Percentiles rank a stretch among this genome's conserved stretches.
Evolutionary conservation across 2,329 filamentous ascomycete genomes (phyloP).

Genomic region (Leptographium procerum): DNA sequence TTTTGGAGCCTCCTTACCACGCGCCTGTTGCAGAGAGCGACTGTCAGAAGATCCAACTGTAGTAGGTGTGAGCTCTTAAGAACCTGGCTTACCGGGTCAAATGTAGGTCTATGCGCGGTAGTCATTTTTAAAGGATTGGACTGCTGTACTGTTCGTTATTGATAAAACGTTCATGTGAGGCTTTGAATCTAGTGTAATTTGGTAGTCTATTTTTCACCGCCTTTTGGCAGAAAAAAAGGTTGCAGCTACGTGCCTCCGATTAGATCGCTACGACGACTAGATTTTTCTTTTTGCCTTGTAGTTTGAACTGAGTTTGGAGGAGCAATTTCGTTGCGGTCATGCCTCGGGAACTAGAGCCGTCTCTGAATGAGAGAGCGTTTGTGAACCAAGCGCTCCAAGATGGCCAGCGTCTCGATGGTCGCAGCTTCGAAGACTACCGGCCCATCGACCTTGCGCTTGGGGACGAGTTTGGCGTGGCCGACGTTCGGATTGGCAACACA

Average conservation of each 20-base stretch:
- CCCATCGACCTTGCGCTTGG: constrained; percentile 70
- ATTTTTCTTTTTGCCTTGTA: neutral
- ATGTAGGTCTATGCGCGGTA: constrained; percentile 74
- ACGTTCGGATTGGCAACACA: constrained; percentile 82
- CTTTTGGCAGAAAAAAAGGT: constrained; percentile 15
- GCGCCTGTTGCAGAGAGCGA: constrained; percentile 46
- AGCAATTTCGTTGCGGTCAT: constrained; percentile 36
- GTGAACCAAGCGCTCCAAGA: constrained; percentile 72
- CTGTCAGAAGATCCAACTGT: neutral
- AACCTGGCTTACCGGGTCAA: constrained; percentile 63
- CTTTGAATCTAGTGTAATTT: neutral
- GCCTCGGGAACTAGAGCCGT: constrained; percentile 88
- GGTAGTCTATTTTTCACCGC: constrained; percentile 13
- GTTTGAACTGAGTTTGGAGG: no score
- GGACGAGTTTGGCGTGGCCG: constrained; percentile 81
- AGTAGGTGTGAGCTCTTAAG: no score
- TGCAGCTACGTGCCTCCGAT: neutral
- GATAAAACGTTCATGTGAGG: neutral
- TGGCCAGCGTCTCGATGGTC: constrained; percentile 72
- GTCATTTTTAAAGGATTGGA: constrained; percentile 40
- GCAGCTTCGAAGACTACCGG: constrained; percentile 69
- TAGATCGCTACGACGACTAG: neutral
- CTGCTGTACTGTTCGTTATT: neutral
- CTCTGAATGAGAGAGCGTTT: constrained; percentile 79
- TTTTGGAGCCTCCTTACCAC: constrained; percentile 87